These are phyloP conservation scores for Colletotrichum sp. DNA, from an alignment of 2,329 filamentous ascomycete species.

Conservation along the genomic window DNA sequence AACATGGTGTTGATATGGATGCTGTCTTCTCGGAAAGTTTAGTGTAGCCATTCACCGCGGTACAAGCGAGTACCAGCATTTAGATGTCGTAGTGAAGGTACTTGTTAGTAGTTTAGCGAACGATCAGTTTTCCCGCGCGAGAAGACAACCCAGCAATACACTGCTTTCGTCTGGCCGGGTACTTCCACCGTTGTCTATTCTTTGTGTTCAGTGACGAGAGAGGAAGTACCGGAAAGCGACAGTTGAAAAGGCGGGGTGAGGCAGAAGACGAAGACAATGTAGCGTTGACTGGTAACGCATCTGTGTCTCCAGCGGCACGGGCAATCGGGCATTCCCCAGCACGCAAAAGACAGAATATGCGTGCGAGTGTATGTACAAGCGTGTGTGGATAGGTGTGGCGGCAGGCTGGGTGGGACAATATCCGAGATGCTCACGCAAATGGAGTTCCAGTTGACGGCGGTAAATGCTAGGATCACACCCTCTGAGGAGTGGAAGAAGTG, in stretches of 20 bases:
- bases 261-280: not conserved
- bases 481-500: not conserved
- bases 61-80: not conserved
- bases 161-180: not conserved
- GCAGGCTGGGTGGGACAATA: conserved; percentile 1
- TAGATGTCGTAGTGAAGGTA: not conserved
- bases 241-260: not conserved
- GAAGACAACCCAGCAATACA: not conserved
- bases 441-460: not conserved
- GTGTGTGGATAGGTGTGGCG: not conserved
- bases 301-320: not conserved
- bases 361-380: not conserved
- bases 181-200: not conserved
- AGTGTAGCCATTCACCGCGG: not conserved
- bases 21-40: not conserved
- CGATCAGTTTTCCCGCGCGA: not conserved
- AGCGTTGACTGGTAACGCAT: not conserved
- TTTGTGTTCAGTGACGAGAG: not conserved
- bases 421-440: not conserved
- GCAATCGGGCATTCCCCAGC: not conserved
- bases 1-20: not conserved
- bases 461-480: not conserved
- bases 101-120: not conserved
- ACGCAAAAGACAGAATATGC: not conserved
- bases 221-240: not conserved